These are phyloP conservation scores for Colletotrichum tropicicola DNA, from an alignment of 2,329 filamentous ascomycete genomes.

Conservation along the genomic window DNA sequence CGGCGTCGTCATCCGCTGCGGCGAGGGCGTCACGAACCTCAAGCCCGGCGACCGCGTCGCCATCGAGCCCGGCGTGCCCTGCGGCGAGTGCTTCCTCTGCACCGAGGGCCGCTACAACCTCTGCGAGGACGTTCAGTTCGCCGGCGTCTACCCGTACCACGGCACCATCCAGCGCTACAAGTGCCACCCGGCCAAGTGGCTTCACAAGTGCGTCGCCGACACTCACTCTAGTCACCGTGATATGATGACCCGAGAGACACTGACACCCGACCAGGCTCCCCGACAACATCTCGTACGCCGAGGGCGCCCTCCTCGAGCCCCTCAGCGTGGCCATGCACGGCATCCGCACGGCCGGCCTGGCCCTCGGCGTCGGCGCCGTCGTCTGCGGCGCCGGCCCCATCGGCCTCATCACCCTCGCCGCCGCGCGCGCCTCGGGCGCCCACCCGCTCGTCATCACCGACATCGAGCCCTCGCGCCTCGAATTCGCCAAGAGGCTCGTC, in stretches of 20 bases:
- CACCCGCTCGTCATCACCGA: constrained; percentile 73
- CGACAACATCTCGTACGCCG: constrained; percentile 61
- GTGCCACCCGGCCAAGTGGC: constrained; percentile 67
- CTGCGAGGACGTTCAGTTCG: constrained; percentile 68
- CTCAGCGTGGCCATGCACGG: constrained; percentile 70
- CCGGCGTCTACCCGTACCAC: constrained; percentile 68
- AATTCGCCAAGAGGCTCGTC: constrained; percentile 66
- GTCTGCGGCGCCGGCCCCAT: constrained; percentile 73
- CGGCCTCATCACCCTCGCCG: constrained; percentile 65
- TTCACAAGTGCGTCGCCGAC: constrained; percentile 52
- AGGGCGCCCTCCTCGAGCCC: constrained; percentile 72
- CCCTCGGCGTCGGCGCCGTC: constrained; percentile 62
- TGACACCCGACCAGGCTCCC: constrained; percentile 53
- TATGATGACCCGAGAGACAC: not conserved
- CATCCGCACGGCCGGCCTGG: constrained; percentile 61
- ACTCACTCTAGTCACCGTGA: not conserved
- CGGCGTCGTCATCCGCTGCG: constrained; percentile 66
- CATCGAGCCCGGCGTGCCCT: constrained; percentile 73
- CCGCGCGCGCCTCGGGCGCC: constrained; percentile 68
- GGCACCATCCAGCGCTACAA: constrained; percentile 71
- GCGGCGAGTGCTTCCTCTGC: constrained; percentile 67
- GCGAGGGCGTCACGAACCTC: constrained; percentile 61
- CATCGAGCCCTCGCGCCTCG: constrained; percentile 62
- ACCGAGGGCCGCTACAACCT: constrained; percentile 69
- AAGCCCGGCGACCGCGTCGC: constrained; percentile 71